A percentile compares a stretch with the other conserved stretches of the same genome.
phyloP scores from a whole-genome alignment of 1,139 yeast species.

The Magnusiomyces tetraspermus region DNA sequence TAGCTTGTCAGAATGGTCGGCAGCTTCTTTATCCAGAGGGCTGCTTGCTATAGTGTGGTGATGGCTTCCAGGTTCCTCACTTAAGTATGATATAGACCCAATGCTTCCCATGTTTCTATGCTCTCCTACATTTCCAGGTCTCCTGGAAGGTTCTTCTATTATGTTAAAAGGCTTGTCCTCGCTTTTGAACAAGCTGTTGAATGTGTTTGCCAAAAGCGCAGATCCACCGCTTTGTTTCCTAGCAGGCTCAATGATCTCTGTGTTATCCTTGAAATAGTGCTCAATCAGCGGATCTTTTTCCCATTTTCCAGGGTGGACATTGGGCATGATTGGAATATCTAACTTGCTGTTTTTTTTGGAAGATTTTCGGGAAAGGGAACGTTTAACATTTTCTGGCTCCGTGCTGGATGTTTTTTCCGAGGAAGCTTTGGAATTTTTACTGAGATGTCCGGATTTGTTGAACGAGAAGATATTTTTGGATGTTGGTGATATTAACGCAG shows the following conservation, averaged over 20 bases:
- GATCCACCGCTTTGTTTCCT: too few relatives aligned
- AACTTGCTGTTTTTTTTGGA: not conserved
- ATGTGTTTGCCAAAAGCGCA: too few relatives aligned
- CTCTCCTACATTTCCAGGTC: too few relatives aligned
- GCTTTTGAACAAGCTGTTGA: too few relatives aligned
- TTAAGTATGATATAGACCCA: too few relatives aligned
- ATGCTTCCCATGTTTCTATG: too few relatives aligned
- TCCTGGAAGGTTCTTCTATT: too few relatives aligned
- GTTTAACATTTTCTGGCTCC: not conserved
- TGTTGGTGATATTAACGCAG: too few relatives aligned
- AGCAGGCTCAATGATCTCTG: not conserved
- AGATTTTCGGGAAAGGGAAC: not conserved
- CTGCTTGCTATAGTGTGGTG: not conserved
- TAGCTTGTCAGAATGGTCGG: not conserved
- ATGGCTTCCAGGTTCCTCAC: not conserved
- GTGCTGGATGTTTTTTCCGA: not conserved
- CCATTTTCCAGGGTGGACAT: slow-evolving; percentile 1
- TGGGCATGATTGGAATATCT: not conserved
- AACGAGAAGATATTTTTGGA: not conserved
- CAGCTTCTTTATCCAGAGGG: not conserved
- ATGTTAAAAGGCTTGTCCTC: too few relatives aligned
- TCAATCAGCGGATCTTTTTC: slow-evolving; percentile 5
- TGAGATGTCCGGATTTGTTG: not conserved
- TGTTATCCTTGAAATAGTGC: not conserved
- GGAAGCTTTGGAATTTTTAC: not conserved